phyloP scores from a whole-genome alignment of 148 eudicot genomes.

The Rhododendron kiyosumense region DNA sequence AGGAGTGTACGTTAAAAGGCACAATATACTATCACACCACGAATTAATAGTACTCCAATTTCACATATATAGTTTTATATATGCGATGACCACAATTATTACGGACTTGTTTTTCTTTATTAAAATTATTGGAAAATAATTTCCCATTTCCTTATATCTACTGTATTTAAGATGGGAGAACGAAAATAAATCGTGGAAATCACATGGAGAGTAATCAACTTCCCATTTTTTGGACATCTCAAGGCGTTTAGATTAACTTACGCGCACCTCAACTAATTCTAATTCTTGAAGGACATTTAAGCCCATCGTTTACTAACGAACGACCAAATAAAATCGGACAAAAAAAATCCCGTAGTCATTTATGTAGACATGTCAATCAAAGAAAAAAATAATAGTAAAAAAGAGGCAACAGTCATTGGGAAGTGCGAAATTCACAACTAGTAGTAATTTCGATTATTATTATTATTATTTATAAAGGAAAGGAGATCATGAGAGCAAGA shows the following conservation, averaged over 20 bases:
- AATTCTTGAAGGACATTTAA: too few relatives aligned
- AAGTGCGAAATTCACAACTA: slow-evolving; percentile 4
- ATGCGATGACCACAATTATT: not conserved
- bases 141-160: not conserved
- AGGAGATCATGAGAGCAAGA: not conserved
- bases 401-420: not conserved
- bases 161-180: not conserved
- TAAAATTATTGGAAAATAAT: not conserved
- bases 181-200: not conserved
- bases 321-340: not conserved
- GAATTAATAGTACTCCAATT: too few relatives aligned
- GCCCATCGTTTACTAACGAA: too few relatives aligned
- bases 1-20: too few relatives aligned
- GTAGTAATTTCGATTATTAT: too few relatives aligned
- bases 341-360: not conserved
- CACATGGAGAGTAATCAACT: not conserved
- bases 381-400: not conserved
- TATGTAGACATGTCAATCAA: not conserved
- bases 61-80: not conserved
- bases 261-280: not conserved
- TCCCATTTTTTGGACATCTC: not conserved
- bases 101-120: not conserved
- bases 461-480: too few relatives aligned
- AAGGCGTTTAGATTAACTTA: not conserved
- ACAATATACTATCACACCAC: too few relatives aligned